Evolutionary conservation across 139 green algal genomes (phyloP), one percentile per base, ranked within the genome.

Genomic region (Klebsormidium nitens): DNA sequence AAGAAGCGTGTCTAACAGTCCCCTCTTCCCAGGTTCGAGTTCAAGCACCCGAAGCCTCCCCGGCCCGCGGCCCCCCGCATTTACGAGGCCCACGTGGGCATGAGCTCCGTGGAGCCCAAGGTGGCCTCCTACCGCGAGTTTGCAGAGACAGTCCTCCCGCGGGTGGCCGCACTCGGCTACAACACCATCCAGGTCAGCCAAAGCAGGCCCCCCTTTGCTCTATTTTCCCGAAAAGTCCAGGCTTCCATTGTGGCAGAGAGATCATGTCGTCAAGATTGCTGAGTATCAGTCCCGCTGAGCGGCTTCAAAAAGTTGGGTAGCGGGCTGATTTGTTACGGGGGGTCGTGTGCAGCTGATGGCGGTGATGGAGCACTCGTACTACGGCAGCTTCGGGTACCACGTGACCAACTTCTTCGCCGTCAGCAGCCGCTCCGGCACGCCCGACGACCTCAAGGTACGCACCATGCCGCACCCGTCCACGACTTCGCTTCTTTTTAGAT

Each of bases 81-180:
- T 60, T 98, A 98, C 72, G 93, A 98, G 83, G 88, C 91, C 0
- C 93, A 98, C 71, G 93, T 98, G 34, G 93, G 93, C 46, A 98
- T 98, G 93, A 86, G 74, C 68, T 80, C 81, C 1, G 32, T 57
- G 14, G 77, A 81, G 76, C 59, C 64, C 14, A 55, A 67, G 0
- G 89, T 97, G 5, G 76, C 81, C 23, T 85, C 81, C 8, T 98
- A 96, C 74, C 66, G 71, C 0, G 79, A 96, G 31, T 97, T 96
- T 81, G 88, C 83, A 23, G 79, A 89, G 37, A 78, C 88, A 23
- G 86, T 97, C 35, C 79, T 97, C 36, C 92, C 92, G 3, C 80
- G 90, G 47, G 87, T 97, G 70, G 80, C 83, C 46, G 67, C 63
- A 1, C 74, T 77, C 62, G 90, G 90, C 8, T 97, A 98, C 86